These are phyloP conservation scores for Clonostachys rosea DNA, from an alignment of 2,329 filamentous ascomycete genomes.

Conservation along the genomic window DNA sequence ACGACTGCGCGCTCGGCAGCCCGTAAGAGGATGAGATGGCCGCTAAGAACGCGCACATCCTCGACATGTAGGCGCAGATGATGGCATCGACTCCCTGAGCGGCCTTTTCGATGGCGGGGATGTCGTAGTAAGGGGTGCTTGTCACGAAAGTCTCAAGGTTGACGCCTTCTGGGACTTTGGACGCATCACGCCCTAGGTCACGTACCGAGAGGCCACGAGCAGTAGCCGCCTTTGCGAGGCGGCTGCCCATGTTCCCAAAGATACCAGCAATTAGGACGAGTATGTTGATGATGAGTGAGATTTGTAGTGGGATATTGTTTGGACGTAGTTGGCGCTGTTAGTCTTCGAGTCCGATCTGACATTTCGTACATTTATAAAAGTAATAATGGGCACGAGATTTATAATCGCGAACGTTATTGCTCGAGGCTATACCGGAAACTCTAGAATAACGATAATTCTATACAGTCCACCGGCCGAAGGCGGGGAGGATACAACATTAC, in stretches of 20 bases:
- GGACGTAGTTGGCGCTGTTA: no score
- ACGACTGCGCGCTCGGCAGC: constrained; percentile 26
- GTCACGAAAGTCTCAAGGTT: constrained; percentile 18
- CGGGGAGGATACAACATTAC: no score
- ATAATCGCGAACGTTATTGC: no score
- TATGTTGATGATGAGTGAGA: constrained; percentile 12
- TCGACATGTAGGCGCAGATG: constrained; percentile 19
- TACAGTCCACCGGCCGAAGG: no score
- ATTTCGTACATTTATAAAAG: no score
- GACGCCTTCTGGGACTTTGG: constrained; percentile 13
- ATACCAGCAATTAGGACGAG: constrained; percentile 27
- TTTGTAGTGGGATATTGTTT: no score
- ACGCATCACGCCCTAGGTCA: constrained; percentile 19
- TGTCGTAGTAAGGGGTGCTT: constrained; percentile 16
- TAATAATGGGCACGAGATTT: no score
- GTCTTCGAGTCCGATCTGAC: no score
- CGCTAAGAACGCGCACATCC: constrained; percentile 17
- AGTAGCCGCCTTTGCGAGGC: constrained; percentile 13
- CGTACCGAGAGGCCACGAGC: constrained; percentile 23
- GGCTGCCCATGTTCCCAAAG: constrained; percentile 24
- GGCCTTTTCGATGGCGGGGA: constrained; percentile 20
- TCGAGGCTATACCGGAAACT: no score
- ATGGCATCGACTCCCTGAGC: constrained; percentile 24
- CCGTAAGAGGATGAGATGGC: constrained; percentile 24
- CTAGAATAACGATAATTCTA: no score